A percentile compares a stretch with the other conserved stretches of the same genome.
phyloP scores from a whole-genome alignment of 2,329 filamentous ascomycete species.

The Fusarium udum region DNA sequence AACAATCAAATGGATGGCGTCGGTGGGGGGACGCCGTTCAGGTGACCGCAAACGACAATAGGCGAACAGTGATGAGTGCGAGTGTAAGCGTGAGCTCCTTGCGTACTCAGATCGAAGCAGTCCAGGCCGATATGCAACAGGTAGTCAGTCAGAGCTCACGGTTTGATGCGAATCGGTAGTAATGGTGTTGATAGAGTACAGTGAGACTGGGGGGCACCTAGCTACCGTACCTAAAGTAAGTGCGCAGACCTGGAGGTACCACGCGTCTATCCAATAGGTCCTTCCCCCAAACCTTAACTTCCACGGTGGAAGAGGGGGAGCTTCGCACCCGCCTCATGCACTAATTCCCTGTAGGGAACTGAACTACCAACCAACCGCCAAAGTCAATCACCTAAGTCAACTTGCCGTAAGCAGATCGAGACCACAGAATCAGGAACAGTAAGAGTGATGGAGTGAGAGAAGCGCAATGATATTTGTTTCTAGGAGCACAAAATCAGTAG shows the following conservation, averaged over 20 bases:
- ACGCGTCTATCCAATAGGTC: not conserved
- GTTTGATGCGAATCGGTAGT: not conserved
- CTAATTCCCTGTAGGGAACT: not conserved
- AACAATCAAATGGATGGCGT: not conserved
- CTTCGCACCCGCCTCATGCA: not conserved
- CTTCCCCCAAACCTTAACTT: not conserved
- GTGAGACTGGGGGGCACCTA: conserved; percentile 12
- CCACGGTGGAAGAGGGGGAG: conserved; percentile 10
- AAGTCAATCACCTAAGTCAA: not conserved
- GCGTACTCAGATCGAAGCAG: not conserved
- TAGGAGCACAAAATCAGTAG: not conserved
- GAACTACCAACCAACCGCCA: not conserved
- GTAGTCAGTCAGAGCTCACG: not conserved
- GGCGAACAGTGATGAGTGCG: not conserved
- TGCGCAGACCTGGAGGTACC: not conserved
- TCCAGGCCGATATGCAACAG: not conserved
- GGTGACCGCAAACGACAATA: not conserved
- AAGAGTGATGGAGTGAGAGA: not conserved
- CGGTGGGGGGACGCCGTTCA: not conserved
- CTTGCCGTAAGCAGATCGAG: not conserved
- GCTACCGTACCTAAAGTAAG: not conserved
- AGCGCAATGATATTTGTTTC: not conserved
- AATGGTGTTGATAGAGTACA: conserved; percentile 2
- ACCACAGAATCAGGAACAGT: not conserved
- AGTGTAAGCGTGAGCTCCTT: not conserved